Evolutionary conservation across 345 rosid genomes (phyloP).

Genomic region (Erucastrum elatum): DNA sequence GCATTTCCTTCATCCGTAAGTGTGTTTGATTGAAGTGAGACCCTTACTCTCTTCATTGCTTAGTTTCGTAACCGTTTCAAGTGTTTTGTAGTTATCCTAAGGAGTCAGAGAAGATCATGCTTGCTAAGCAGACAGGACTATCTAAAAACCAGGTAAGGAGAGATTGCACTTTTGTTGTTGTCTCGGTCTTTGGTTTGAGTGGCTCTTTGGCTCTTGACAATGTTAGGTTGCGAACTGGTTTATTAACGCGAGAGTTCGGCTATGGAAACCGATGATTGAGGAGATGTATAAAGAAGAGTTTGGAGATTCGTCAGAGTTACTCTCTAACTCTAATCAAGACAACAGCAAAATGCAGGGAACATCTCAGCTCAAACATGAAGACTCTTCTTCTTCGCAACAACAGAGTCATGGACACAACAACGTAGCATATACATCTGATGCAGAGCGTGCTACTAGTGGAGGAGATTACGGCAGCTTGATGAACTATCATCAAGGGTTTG

Average conservation of each 20-base stretch:
- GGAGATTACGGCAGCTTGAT: constrained; percentile 52
- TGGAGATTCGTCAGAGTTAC: constrained; percentile 62
- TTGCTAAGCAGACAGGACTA: constrained; percentile 91
- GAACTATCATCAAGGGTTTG: constrained; percentile 60
- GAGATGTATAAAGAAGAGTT: constrained; percentile 97
- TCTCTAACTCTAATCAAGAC: constrained; percentile 67
- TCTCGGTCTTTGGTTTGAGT: neutral
- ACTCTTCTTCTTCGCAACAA: constrained; percentile 27
- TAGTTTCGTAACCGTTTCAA: constrained; percentile 6
- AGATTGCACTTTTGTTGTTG: constrained; percentile 3
- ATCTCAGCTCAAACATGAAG: constrained; percentile 53
- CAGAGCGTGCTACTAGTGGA: constrained; percentile 36
- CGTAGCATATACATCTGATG: constrained; percentile 22
- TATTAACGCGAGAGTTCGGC: constrained; percentile 84
- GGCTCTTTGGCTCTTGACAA: neutral
- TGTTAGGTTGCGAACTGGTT: constrained; percentile 87
- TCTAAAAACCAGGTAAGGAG: constrained; percentile 77
- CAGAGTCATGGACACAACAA: constrained; percentile 29
- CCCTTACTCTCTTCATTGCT: neutral
- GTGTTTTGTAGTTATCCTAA: constrained; percentile 71
- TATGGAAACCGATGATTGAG: constrained; percentile 98
- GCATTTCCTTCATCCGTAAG: constrained; percentile 96
- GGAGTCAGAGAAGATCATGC: constrained; percentile 85
- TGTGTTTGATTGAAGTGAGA: neutral
- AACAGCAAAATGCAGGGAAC: constrained; percentile 56